Evolutionary conservation across 2,329 filamentous ascomycete species (phyloP), one percentile per base, ranked within the genome.

Genomic region (Arthrobotrys entomopaga): DNA sequence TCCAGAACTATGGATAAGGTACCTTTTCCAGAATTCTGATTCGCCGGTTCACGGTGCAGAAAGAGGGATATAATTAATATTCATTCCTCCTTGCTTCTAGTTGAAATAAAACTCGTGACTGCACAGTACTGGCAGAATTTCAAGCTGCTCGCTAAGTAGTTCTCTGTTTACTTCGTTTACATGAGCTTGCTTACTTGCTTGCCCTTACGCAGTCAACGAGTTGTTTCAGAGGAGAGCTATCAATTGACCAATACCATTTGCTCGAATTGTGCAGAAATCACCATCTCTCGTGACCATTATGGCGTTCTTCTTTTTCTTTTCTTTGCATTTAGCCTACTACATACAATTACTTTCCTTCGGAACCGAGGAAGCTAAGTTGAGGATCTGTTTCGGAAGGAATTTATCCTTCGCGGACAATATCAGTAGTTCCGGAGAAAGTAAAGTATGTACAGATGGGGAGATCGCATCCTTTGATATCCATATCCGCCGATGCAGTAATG

Each of bases 201-300:
- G 24, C 24, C 24, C 7, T 26, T 26, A 26, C 24, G 24, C 24
- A 26, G 24, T 7, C 3, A 26, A 26, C 24, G 24, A 26, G 24
- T 26, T 26, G 24, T 26, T 26, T 26, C 24, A 26, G 24, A 26
- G 24, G 24, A 26, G 24, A 26, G 24, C 24, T 26, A 26, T 26
- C 50, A 49, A 57, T 60, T 16, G 56, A 49, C 54, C 34, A 60
- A 60, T 19, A 22, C 16, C 20, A 48, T 48, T 29, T 24, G 20
- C 48, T 29, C 40, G 10, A 15, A 60, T 43, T n/a, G 24, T 26
- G 24, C n/a, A 7, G 29, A 57, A 15, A 34, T 38, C 10, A 34
- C 26, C 50, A 19, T 57, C 29, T 42, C 64, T 67, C 64, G 64
- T 67, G 64, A 67, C 64, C 64, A 13, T 16, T 65, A 3, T 3